Evolutionary conservation across 352 stramenopile species (phyloP).

Genomic region (Phytophthora pisi): DNA sequence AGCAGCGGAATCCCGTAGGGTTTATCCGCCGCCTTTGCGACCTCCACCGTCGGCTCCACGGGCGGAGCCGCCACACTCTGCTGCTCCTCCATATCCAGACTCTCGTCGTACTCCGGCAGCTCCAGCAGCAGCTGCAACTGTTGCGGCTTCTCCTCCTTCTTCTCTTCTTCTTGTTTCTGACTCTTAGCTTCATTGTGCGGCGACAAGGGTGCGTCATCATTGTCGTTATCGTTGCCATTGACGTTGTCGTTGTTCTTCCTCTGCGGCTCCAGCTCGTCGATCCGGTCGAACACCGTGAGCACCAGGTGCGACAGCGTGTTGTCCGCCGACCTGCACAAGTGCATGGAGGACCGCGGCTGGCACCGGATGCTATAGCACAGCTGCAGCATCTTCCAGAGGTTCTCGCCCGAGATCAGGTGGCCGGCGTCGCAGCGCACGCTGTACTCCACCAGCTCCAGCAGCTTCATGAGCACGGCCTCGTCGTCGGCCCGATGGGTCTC

Average conservation of each 20-base stretch:
- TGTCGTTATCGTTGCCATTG: conserved; percentile 2
- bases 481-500: conserved; percentile 93
- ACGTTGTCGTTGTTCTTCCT: not conserved
- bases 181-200: not conserved
- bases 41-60: conserved; percentile 17
- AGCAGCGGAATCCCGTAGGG: conserved; percentile 91
- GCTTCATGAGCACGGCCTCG: conserved; percentile 94
- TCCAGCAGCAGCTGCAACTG: conserved; percentile 12
- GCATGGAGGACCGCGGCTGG: conserved; percentile 84
- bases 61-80: not conserved
- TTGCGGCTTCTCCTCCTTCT: not conserved
- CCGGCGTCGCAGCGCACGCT: conserved; percentile 93
- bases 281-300: conserved; percentile 95
- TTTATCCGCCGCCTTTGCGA: conserved; percentile 30
- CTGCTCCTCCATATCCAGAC: conserved; percentile 31
- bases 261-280: conserved; percentile 68
- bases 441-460: conserved; percentile 97
- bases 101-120: conserved; percentile 26
- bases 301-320: conserved; percentile 97
- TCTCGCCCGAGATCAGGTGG: conserved; percentile 89
- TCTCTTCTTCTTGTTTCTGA: conserved; percentile 5
- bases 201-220: conserved; percentile 4
- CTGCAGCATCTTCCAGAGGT: conserved; percentile 96
- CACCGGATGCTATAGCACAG: conserved; percentile 96
- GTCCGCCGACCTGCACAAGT: conserved; percentile 94